Evolutionary conservation across 2,329 filamentous ascomycete species (phyloP).

Genomic region (Lachnellula suecica): DNA sequence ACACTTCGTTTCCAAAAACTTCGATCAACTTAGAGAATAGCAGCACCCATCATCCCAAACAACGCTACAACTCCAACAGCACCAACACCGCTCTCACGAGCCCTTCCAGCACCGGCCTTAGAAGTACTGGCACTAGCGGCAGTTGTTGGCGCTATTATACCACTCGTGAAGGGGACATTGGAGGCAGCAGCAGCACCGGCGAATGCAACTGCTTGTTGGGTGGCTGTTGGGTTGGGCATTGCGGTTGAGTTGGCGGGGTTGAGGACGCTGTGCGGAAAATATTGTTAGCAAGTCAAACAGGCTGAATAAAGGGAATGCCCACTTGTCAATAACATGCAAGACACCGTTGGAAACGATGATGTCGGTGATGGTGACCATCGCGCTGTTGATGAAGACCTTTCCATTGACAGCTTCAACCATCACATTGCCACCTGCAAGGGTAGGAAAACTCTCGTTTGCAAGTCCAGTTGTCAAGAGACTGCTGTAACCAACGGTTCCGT

Average conservation of each 20-base stretch:
- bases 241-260: conserved; percentile 17
- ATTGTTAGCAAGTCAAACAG: no score
- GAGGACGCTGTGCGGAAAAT: conserved; percentile 16
- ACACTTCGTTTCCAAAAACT: no score
- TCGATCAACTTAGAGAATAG: no score
- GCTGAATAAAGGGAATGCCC: neutral
- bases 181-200: neutral
- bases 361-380: conserved; percentile 35
- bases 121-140: conserved; percentile 8
- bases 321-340: conserved; percentile 35
- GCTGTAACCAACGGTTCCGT: conserved; percentile 26
- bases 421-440: conserved; percentile 24
- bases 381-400: conserved; percentile 37
- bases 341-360: conserved; percentile 34
- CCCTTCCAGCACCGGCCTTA: no score
- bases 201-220: conserved; percentile 11
- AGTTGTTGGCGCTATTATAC: conserved; percentile 10
- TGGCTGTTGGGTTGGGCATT: conserved; percentile 6
- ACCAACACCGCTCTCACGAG: no score
- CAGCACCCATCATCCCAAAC: no score
- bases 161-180: conserved; percentile 9
- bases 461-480: conserved; percentile 33
- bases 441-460: conserved; percentile 32
- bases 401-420: conserved; percentile 31
- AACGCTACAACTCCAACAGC: no score